These are phyloP conservation scores for Bjerkandera adusta DNA, from an alignment of 1,284 basidiomycete species.

Conservation along the genomic window DNA sequence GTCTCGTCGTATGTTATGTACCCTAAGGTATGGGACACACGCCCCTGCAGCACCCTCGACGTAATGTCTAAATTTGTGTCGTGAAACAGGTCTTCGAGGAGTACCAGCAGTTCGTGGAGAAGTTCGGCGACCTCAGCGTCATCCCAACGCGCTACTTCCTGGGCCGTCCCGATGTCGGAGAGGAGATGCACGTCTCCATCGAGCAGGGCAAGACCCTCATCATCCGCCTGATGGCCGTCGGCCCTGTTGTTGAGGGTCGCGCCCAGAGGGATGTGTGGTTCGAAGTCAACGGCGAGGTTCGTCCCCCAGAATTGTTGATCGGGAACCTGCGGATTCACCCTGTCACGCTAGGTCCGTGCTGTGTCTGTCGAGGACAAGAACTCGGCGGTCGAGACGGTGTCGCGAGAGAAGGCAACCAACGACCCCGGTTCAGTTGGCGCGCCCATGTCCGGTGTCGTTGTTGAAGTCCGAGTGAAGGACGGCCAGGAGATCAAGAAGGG, in stretches of 20 bases:
- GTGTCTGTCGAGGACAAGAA: conserved; percentile 94
- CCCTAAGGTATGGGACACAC: conserved; percentile 77
- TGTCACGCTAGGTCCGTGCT: conserved; percentile 70
- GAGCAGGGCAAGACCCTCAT: conserved; percentile 98
- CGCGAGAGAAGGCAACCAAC: conserved; percentile 88
- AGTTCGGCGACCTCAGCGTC: conserved; percentile 93
- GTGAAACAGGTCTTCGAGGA: conserved; percentile 93
- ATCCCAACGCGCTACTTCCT: conserved; percentile 98
- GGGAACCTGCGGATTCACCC: too few species aligned
- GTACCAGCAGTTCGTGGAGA: conserved; percentile 92
- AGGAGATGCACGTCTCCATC: conserved; percentile 96
- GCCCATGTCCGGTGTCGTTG: conserved; percentile 96
- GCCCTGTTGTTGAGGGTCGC: conserved; percentile 87
- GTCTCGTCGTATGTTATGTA: conserved; percentile 97
- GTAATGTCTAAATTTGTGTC: too few species aligned
- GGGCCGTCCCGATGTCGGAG: conserved; percentile 86
- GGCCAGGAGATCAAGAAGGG: conserved; percentile 97
- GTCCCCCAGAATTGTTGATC: conserved; percentile 16
- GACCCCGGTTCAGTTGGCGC: conserved; percentile 97
- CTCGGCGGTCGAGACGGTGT: conserved; percentile 92
- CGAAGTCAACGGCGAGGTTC: conserved; percentile 94
- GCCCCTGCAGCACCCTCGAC: too few species aligned
- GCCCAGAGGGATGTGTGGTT: conserved; percentile 98
- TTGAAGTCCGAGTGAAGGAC: conserved; percentile 97
- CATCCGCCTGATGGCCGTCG: conserved; percentile 93